Evolutionary conservation across 257 asterid species (phyloP).

Genomic region (Avicennia marina): DNA sequence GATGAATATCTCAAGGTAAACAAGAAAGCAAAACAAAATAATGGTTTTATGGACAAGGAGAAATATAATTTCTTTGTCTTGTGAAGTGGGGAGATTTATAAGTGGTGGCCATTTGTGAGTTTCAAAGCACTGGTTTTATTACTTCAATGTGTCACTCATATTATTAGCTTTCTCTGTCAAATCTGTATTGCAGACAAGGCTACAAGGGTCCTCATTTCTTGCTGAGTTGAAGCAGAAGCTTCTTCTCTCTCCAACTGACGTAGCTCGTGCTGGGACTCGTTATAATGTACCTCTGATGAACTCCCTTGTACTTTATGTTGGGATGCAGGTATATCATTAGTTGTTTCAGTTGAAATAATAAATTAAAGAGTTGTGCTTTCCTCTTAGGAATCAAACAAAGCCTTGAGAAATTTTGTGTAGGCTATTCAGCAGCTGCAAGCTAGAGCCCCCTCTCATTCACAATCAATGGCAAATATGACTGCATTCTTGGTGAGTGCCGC

Average conservation of each 20-base stretch:
- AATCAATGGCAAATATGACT: conserved; percentile 59
- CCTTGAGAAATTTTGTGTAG: conserved; percentile 34
- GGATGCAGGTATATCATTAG: conserved; percentile 61
- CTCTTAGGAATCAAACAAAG: too few species aligned
- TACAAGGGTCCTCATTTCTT: conserved; percentile 74
- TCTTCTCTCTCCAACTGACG: conserved; percentile 70
- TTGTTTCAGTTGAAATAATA: not conserved
- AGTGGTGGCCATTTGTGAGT: too few species aligned
- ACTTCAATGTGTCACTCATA: too few species aligned
- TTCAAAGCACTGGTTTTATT: too few species aligned
- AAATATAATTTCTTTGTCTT: too few species aligned
- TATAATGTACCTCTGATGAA: conserved; percentile 88
- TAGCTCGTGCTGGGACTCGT: conserved; percentile 79
- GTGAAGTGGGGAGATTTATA: too few species aligned
- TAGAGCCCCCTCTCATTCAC: conserved; percentile 60
- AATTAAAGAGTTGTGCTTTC: too few species aligned
- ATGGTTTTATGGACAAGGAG: too few species aligned
- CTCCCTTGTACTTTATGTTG: conserved; percentile 89
- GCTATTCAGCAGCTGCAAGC: conserved; percentile 88
- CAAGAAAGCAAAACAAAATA: not conserved
- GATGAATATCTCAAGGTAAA: conserved; percentile 91
- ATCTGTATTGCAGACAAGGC: conserved; percentile 56
- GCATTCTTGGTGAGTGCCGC: conserved; percentile 79
- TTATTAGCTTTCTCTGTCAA: too few species aligned
- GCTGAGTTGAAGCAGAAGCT: conserved; percentile 83